Base-by-base conservation (phyloP, 257 asterid genomes). In the Nicotiana obtusifolia region DNA sequence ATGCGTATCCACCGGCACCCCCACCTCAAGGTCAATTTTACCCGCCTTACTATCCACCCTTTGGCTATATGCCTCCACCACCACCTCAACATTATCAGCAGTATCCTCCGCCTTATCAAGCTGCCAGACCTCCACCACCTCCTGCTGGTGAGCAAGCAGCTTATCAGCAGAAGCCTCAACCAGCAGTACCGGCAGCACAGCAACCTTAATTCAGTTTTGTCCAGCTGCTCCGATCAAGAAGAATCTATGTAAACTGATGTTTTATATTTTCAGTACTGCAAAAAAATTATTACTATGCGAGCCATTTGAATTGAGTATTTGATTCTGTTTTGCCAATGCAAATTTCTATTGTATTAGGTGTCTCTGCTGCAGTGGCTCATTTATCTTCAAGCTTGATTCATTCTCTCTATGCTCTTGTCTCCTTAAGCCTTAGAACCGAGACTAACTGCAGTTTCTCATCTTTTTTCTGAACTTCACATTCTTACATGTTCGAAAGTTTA, bases 21-120 rank as follows among this genome's bases (percentile, higher is more conserved):
- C 96, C 93, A 35, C 97, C 92, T 57, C 95, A 90, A 3, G 96
- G 95, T 68, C 98, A 91, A 71, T 91, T 90, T 81, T 95, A 91
- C 84, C 97, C 88, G 15, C 90, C 92, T 4, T 88, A 87, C 87
- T 88, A 90, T 88, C 97, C 97, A 16, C 80, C 83, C 14, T 89
- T 88, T 35, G 97, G 94, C 7, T 91, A 94, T 86, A 86, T 89
- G 89, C 89, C 88, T 1, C 97, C 96, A 13, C 94, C 92, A 10
- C 88, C 86, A n/a, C 95, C 88, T 5, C 94, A 88, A 53, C 90
- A 91, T 61, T 87, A 86, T 84, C 97, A 91, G 19, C 93, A 73
- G 24, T 73, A 47, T 37, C 86, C 91, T 24, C 93, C 85, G 26
- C 87, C 86, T 11, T 88, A 87, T 78, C 97, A 86, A 77, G 57